Conservation (phyloP, 2,329 filamentous ascomycete species). For the Fusarium lyarnte region DNA sequence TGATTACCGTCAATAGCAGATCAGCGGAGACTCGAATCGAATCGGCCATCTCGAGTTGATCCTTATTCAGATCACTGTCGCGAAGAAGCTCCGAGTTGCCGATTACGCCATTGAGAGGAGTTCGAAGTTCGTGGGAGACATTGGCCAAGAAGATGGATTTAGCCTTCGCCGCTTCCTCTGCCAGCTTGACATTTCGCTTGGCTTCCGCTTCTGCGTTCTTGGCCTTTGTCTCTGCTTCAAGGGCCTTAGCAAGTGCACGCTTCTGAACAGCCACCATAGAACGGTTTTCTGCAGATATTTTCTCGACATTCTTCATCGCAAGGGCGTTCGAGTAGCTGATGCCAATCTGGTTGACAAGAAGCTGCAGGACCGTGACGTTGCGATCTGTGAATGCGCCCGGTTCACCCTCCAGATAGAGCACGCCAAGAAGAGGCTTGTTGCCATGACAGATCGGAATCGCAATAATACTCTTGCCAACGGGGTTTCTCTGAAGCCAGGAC, state of each 20-base stretch:
- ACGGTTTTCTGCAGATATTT: slow-evolving; percentile 80
- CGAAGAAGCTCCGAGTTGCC: slow-evolving; percentile 86
- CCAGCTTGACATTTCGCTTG: slow-evolving; percentile 80
- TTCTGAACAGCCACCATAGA: slow-evolving; percentile 83
- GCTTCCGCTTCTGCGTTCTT: slow-evolving; percentile 81
- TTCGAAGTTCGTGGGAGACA: slow-evolving; percentile 83
- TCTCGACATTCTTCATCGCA: slow-evolving; percentile 76
- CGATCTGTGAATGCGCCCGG: slow-evolving; percentile 81
- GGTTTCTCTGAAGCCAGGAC: slow-evolving; percentile 73
- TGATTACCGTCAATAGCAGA: slow-evolving; percentile 89
- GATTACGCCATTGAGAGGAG: slow-evolving; percentile 87
- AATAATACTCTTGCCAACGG: slow-evolving; percentile 77
- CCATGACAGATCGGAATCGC: slow-evolving; percentile 83
- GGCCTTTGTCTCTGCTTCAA: slow-evolving; percentile 78
- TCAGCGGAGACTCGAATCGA: slow-evolving; percentile 89
- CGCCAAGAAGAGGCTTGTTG: slow-evolving; percentile 74
- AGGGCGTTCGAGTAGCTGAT: slow-evolving; percentile 76
- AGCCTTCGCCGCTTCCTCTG: slow-evolving; percentile 83
- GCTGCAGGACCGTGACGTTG: slow-evolving; percentile 71
- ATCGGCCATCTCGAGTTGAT: slow-evolving; percentile 87
- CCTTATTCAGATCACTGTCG: slow-evolving; percentile 77
- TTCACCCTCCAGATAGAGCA: slow-evolving; percentile 79
- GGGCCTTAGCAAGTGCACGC: slow-evolving; percentile 75
- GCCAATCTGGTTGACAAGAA: slow-evolving; percentile 82
- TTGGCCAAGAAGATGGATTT: slow-evolving; percentile 85